phyloP scores from a whole-genome alignment of 1,284 basidiomycete species.

The Cystobasidiaceae sp. region DNA sequence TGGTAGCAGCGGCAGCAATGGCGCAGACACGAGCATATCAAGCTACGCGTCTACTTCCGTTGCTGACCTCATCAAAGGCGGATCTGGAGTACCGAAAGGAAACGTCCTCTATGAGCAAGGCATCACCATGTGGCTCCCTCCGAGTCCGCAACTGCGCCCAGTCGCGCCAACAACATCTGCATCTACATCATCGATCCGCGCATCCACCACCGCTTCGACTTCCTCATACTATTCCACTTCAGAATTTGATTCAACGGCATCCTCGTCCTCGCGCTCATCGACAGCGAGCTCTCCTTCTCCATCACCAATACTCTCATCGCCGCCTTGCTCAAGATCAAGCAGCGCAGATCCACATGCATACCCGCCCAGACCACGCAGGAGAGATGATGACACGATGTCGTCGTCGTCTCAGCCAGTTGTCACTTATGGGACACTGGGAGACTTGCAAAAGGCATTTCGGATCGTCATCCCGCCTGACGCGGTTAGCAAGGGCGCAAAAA shows the following conservation, averaged over 20 bases:
- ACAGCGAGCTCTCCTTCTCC: too few relatives aligned
- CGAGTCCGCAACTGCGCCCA: too few relatives aligned
- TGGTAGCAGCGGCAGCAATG: not conserved
- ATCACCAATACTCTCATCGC: too few relatives aligned
- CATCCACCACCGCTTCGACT: not conserved
- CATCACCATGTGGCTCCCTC: constrained; percentile 12
- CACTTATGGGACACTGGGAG: constrained; percentile 47
- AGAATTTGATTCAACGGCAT: too few relatives aligned
- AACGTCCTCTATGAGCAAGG: constrained; percentile 18
- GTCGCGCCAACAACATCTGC: too few relatives aligned
- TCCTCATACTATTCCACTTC: constrained; percentile 23
- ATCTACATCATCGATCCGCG: too few relatives aligned
- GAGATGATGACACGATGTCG: not conserved
- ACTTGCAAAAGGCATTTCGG: constrained; percentile 63
- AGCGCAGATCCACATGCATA: constrained; percentile 16
- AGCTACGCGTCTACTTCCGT: not conserved
- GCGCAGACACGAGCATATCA: not conserved
- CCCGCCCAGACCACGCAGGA: constrained; percentile 5
- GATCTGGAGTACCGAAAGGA: constrained; percentile 8
- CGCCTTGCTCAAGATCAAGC: constrained; percentile 58
- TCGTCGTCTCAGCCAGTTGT: too few relatives aligned
- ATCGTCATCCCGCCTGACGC: constrained; percentile 59
- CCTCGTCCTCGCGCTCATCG: constrained; percentile 1
- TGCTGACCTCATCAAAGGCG: not conserved
- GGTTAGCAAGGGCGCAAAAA: constrained; percentile 54